Evolutionary conservation across 345 rosid genomes (phyloP).

Genomic region (Moringa oleifera): DNA sequence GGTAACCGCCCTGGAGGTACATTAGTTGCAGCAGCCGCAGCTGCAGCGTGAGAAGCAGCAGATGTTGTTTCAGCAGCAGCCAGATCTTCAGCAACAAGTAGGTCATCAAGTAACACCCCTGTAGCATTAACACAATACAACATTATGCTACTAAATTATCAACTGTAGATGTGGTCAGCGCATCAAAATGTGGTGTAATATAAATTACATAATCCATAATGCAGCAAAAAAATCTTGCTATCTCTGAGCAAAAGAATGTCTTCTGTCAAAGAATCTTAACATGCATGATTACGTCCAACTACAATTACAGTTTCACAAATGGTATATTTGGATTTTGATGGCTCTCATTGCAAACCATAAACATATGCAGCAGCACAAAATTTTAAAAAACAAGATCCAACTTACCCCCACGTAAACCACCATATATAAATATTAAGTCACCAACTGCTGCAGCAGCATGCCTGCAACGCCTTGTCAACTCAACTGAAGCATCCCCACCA

Average conservation of each 20-base stretch:
- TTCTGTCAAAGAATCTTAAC: no score
- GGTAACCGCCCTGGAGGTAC: constrained; percentile 47
- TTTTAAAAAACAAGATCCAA: constrained; percentile 7
- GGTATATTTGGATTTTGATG: not conserved
- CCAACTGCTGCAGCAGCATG: constrained; percentile 99
- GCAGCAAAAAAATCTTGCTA: no score
- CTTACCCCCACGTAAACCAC: constrained; percentile 98
- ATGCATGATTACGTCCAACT: no score
- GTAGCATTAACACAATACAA: constrained; percentile 20
- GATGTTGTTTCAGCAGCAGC: constrained; percentile 89
- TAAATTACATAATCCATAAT: no score
- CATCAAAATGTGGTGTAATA: not conserved
- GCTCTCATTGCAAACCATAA: not conserved
- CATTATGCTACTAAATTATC: constrained; percentile 2
- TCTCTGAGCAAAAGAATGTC: no score
- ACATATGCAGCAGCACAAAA: not conserved
- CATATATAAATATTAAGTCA: constrained; percentile 89
- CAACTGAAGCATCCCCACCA: constrained; percentile 96
- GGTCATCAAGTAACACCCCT: constrained; percentile 98
- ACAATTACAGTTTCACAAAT: no score
- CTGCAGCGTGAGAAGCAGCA: constrained; percentile 95
- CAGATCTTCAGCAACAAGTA: constrained; percentile 93
- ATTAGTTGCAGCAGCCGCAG: constrained; percentile 80
- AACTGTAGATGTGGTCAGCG: not conserved
- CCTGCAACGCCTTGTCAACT: constrained; percentile 97